Conservation (phyloP, 1,139 yeast species). For the Sugiyamaella castrensis region DNA sequence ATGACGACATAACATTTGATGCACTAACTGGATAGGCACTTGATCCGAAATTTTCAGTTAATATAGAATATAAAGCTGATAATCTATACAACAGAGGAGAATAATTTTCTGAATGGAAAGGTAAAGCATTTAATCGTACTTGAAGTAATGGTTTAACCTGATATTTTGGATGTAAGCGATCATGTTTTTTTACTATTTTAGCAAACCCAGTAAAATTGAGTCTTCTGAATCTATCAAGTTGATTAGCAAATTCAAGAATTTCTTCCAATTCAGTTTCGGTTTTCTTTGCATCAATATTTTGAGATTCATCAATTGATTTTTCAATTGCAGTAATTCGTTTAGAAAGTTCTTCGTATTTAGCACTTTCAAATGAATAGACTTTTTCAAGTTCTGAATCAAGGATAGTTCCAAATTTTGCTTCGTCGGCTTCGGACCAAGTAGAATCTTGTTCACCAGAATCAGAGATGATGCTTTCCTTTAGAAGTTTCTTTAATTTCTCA, state of each 20-base stretch:
- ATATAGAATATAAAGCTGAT: slow-evolving; percentile 73
- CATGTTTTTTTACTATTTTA: slow-evolving; percentile 94
- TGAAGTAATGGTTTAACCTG: slow-evolving; percentile 85
- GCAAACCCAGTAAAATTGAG: slow-evolving; percentile 91
- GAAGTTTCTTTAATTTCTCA: slow-evolving; percentile 70
- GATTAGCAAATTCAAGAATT: slow-evolving; percentile 70
- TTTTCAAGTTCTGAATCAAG: slow-evolving; percentile 85
- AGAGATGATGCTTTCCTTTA: slow-evolving; percentile 69
- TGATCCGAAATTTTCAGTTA: slow-evolving; percentile 58
- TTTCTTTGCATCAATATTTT: slow-evolving; percentile 50
- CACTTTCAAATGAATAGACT: slow-evolving; percentile 82
- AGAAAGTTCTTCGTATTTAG: slow-evolving; percentile 67
- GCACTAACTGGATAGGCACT: slow-evolving; percentile 28
- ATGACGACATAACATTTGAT: slow-evolving; percentile 33
- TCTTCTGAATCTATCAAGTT: slow-evolving; percentile 85
- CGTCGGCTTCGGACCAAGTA: slow-evolving; percentile 77
- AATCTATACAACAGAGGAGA: slow-evolving; percentile 85
- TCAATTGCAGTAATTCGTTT: slow-evolving; percentile 65
- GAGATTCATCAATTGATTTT: slow-evolving; percentile 29
- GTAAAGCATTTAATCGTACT: slow-evolving; percentile 81
- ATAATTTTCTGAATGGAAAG: slow-evolving; percentile 93
- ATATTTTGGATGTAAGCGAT: slow-evolving; percentile 78
- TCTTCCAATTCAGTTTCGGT: slow-evolving; percentile 72
- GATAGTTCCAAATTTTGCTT: slow-evolving; percentile 73
- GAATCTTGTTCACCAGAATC: slow-evolving; percentile 30